Conservation (phyloP, 768 basidiomycete species). For the Russula sp. region DNA sequence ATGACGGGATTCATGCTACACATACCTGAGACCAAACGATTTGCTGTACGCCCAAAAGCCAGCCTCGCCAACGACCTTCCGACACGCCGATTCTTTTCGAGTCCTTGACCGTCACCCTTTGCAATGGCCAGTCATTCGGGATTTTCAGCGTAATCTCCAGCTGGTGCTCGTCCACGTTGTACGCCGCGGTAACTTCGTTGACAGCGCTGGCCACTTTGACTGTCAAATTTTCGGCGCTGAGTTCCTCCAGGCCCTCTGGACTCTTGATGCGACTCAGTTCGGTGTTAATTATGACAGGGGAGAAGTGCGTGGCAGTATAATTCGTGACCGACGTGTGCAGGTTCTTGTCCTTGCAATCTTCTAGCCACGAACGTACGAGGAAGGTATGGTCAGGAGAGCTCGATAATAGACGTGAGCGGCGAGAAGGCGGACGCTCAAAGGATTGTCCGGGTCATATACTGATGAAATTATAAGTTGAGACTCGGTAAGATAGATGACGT, state of each 20-base stretch:
- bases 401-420: conserved; percentile 90
- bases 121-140: conserved; percentile 88
- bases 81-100: conserved; percentile 81
- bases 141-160: conserved; percentile 86
- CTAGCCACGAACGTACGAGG: conserved; percentile 84
- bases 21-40: conserved; percentile 82
- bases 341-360: conserved; percentile 86
- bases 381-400: conserved; percentile 77
- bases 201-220: conserved; percentile 71
- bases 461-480: conserved; percentile 11
- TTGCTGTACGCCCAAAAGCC: conserved; percentile 91
- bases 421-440: conserved; percentile 58
- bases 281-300: conserved; percentile 78
- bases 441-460: conserved; percentile 58
- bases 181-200: conserved; percentile 81
- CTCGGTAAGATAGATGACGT: not conserved
- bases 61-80: conserved; percentile 88
- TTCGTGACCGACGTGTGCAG: conserved; percentile 69
- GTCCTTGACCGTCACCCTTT: conserved; percentile 84
- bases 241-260: conserved; percentile 50
- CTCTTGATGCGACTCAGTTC: conserved; percentile 75
- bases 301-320: conserved; percentile 83
- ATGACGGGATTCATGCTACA: not conserved
- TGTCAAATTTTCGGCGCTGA: conserved; percentile 72
- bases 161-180: conserved; percentile 88